Evolutionary conservation across 2,329 filamentous ascomycete genomes (phyloP).

Genomic region (Penicillium verrucosum): DNA sequence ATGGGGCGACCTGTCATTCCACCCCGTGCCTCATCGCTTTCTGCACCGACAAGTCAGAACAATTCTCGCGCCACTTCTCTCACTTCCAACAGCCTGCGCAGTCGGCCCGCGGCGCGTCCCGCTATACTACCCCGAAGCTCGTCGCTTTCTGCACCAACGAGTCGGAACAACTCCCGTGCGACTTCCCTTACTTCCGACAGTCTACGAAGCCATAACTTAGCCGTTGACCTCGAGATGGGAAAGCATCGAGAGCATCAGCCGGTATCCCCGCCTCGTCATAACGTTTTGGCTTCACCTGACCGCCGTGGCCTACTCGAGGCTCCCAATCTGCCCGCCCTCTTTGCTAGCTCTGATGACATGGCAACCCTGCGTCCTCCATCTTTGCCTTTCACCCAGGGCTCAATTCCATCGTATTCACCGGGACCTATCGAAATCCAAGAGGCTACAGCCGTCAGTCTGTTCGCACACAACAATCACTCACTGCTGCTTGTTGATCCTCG

Average conservation of each 20-base stretch:
- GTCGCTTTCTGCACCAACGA: conserved; percentile 48
- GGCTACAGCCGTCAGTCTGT: conserved; percentile 59
- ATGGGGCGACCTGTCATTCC: conserved; percentile 37
- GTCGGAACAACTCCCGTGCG: conserved; percentile 43
- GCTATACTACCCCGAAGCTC: conserved; percentile 42
- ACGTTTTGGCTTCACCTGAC: conserved; percentile 16
- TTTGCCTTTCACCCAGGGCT: conserved; percentile 48
- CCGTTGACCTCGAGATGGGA: conserved; percentile 28
- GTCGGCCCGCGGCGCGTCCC: conserved; percentile 30
- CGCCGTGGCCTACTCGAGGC: conserved; percentile 23
- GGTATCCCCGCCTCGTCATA: conserved; percentile 21
- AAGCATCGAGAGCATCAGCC: conserved; percentile 20
- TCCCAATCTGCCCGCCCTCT: conserved; percentile 38
- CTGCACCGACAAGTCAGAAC: conserved; percentile 46
- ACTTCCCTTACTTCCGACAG: conserved; percentile 47
- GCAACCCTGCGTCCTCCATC: conserved; percentile 47
- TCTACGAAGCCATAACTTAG: conserved; percentile 34
- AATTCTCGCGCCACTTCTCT: conserved; percentile 46
- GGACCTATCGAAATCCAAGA: conserved; percentile 57
- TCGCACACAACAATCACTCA: conserved; percentile 62
- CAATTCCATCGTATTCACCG: conserved; percentile 48
- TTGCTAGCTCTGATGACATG: conserved; percentile 38
- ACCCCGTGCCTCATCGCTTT: conserved; percentile 44
- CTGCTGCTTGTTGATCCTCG: conserved; percentile 61
- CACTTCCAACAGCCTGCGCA: conserved; percentile 42